phyloP scores from a whole-genome alignment of 768 basidiomycete genomes.

The Mycena rosella region DNA sequence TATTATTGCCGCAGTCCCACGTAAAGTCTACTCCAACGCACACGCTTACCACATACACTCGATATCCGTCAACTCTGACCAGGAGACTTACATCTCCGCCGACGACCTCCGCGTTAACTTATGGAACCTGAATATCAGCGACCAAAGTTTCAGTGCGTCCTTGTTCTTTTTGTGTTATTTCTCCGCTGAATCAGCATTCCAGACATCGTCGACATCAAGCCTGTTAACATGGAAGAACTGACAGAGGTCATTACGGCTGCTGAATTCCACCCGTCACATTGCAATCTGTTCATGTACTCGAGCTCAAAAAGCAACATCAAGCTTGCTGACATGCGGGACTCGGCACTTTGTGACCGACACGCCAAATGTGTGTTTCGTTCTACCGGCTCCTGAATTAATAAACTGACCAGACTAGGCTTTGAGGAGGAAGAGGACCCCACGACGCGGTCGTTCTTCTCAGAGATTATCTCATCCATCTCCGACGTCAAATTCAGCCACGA shows the following conservation, averaged over 20 bases:
- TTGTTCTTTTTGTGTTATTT: slow-evolving; percentile 8
- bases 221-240: slow-evolving; percentile 99
- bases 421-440: slow-evolving; percentile 99
- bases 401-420: slow-evolving; percentile 71
- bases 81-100: slow-evolving; percentile 99
- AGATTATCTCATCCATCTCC: slow-evolving; percentile 99
- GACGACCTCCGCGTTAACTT: slow-evolving; percentile 97
- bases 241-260: slow-evolving; percentile 99
- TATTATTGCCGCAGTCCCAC: slow-evolving; percentile 97
- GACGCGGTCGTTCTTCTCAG: slow-evolving; percentile 98
- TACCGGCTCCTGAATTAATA: slow-evolving; percentile 23
- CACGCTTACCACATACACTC: slow-evolving; percentile 99
- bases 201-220: slow-evolving; percentile 99
- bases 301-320: slow-evolving; percentile 99
- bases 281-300: slow-evolving; percentile 99
- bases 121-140: slow-evolving; percentile 98
- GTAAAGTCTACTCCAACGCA: slow-evolving; percentile 99
- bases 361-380: slow-evolving; percentile 84
- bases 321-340: slow-evolving; percentile 98
- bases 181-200: slow-evolving; percentile 11
- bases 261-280: slow-evolving; percentile 97
- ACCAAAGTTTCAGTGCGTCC: slow-evolving; percentile 97
- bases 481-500: slow-evolving; percentile 99
- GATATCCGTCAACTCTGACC: slow-evolving; percentile 98
- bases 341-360: slow-evolving; percentile 95